Base-by-base conservation (phyloP, 371 early-diverging fungal species). In the Lichtheimia ornata region DNA sequence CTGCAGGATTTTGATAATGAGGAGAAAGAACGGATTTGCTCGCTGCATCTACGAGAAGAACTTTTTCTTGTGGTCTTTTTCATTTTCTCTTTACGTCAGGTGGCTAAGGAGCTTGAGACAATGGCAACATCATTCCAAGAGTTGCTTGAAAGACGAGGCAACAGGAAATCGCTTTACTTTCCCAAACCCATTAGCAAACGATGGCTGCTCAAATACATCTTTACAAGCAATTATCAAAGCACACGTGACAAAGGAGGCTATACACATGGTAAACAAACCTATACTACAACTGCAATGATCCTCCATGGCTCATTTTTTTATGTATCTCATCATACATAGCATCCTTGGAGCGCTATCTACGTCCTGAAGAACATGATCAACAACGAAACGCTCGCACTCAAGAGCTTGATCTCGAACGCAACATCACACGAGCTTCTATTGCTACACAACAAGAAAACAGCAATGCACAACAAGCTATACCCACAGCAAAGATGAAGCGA, bases 21-120 rank as follows among this genome's bases (percentile, higher is more conserved):
- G 12, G 69, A 68, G 53, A 49, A 54, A 14, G 50, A 61, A 7
- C 58, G 63, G 14, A 61, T 64, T 58, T 25, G 58, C 43, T 83
- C 83, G 56, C 62, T 84, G 0, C 79, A 81, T 7, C 76, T 82
- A n/a, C 74, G 83, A 1, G 85, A 85, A 57, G 86, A 87, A 45
- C 59, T 84, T 1, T 87, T 84, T 52, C 69, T 87, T 44, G 83
- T 87, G 7, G 85, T 87, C 58, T 87, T 84, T 57, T 87, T 85
- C 44, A 69, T 85, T 5, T 85, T 85, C 60, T 80, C 84, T 0
- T 62, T 87, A 51, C 83, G 86, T 2, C 85, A 85, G 56, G 74
- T 83, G 12, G 82, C 86, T 3, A 79, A 77, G 3, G 85, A 86
- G 49, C 17, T 86, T 27, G 64, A 80, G 18, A 47, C 17, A 35